Percentiles rank a stretch among this genome's conserved stretches.
phyloP scores from a whole-genome alignment of 345 rosid species.

The Abelmoschus esculentus region DNA sequence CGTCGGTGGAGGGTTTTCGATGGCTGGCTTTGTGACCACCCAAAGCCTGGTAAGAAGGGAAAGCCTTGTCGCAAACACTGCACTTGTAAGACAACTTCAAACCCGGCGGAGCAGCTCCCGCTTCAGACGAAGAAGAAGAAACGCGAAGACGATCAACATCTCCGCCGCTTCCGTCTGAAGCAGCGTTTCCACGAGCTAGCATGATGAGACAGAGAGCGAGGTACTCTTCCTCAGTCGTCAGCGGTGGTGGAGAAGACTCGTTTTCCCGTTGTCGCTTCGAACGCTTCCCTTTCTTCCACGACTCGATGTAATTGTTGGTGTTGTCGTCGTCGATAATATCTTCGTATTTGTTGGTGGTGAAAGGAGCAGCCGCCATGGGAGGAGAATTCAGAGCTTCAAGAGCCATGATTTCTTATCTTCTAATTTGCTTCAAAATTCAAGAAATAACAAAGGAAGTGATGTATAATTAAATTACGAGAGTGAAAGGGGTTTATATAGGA shows the following conservation, averaged over 20 bases:
- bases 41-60: slow-evolving; percentile 82
- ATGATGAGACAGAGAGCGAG: slow-evolving; percentile 18
- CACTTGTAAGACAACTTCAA: slow-evolving; percentile 52
- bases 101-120: slow-evolving; percentile 10
- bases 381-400: slow-evolving; percentile 63
- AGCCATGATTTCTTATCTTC: slow-evolving; percentile 34
- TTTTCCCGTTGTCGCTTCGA: background rate
- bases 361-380: slow-evolving; percentile 8
- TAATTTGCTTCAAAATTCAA: background rate
- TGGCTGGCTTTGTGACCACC: slow-evolving; percentile 99
- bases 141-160: background rate
- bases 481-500: background rate
- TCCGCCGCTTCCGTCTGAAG: background rate
- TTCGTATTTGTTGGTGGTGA: slow-evolving; percentile 4
- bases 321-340: background rate
- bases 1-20: slow-evolving; percentile 40
- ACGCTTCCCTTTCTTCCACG: slow-evolving; percentile 17
- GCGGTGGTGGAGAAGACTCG: background rate
- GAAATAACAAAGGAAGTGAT: background rate
- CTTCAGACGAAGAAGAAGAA: background rate
- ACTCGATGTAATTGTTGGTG: background rate
- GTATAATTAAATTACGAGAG: background rate
- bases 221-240: slow-evolving; percentile 13
- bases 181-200: slow-evolving; percentile 9
- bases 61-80: slow-evolving; percentile 65